These are phyloP conservation scores for Chalciporus piperatus DNA, from an alignment of 768 basidiomycete genomes.

Conservation along the genomic window DNA sequence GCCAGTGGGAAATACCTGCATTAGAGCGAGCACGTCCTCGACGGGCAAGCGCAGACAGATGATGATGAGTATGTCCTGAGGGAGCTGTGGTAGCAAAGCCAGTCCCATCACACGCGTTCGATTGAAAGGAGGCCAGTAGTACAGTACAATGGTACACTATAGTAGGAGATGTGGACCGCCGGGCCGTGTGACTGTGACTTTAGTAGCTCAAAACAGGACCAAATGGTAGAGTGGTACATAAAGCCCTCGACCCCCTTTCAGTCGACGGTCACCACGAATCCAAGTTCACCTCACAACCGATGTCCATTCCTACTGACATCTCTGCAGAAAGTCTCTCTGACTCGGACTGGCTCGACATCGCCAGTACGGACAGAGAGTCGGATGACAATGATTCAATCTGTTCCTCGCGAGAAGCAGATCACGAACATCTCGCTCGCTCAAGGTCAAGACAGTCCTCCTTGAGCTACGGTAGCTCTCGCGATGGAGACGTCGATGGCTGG, in stretches of 20 bases:
- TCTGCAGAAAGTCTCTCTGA: constrained; percentile 63
- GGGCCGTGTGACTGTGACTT: background rate
- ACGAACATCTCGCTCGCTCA: constrained; percentile 49
- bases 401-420: constrained; percentile 57
- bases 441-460: constrained; percentile 67
- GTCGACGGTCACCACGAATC: constrained; percentile 18
- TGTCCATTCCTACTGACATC: constrained; percentile 37
- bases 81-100: constrained; percentile 34
- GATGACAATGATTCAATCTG: constrained; percentile 70
- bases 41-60: constrained; percentile 34
- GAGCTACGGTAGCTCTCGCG: constrained; percentile 66
- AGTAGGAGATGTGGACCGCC: background rate
- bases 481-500: constrained; percentile 73
- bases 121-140: too few species aligned
- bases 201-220: constrained; percentile 21
- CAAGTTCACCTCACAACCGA: constrained; percentile 11
- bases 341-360: constrained; percentile 82
- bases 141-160: too few species aligned
- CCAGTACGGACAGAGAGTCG: constrained; percentile 60
- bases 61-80: constrained; percentile 43
- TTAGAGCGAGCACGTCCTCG: constrained; percentile 44
- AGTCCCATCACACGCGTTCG: too few species aligned
- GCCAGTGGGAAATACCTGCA: constrained; percentile 42
- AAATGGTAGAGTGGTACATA: constrained; percentile 27
- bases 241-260: constrained; percentile 30